Conservation (phyloP, 345 rosid species). For the Reutealis trisperma region DNA sequence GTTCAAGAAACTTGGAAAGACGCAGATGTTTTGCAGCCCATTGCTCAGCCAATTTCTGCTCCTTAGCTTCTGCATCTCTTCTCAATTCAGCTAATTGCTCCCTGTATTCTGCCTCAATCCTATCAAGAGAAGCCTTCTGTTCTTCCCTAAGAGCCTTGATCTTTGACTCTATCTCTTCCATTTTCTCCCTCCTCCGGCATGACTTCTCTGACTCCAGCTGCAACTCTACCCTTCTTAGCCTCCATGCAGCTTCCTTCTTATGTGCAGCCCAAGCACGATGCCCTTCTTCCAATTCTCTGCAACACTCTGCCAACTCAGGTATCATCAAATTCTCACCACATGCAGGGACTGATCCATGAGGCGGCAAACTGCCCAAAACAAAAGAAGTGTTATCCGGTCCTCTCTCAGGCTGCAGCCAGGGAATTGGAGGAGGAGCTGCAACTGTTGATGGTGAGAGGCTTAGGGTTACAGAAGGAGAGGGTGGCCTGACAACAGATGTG, state of each 20-base stretch:
- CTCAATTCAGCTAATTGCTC: slow-evolving; percentile 71
- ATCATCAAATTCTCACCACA: slow-evolving; percentile 63
- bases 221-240: slow-evolving; percentile 83
- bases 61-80: slow-evolving; percentile 84
- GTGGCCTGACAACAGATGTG: slow-evolving; percentile 49
- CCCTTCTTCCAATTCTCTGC: slow-evolving; percentile 93
- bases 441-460: slow-evolving; percentile 79
- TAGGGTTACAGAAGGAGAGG: slow-evolving; percentile 78
- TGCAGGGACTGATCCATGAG: slow-evolving; percentile 42
- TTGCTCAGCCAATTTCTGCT: slow-evolving; percentile 87
- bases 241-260: slow-evolving; percentile 96
- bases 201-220: slow-evolving; percentile 93
- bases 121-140: slow-evolving; percentile 63
- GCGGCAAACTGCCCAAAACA: slow-evolving; percentile 48
- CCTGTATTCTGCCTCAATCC: slow-evolving; percentile 75
- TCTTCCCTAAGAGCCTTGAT: slow-evolving; percentile 89
- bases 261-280: slow-evolving; percentile 76
- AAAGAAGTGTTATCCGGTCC: slow-evolving; percentile 49
- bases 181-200: slow-evolving; percentile 73
- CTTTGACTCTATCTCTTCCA: slow-evolving; percentile 83
- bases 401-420: slow-evolving; percentile 83
- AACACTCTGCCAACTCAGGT: slow-evolving; percentile 78
- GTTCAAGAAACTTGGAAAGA: slow-evolving; percentile 80
- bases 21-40: slow-evolving; percentile 72
- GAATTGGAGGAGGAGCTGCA: slow-evolving; percentile 65